phyloP scores from a whole-genome alignment of 116 monocot species.

The Posidonia oceanica region DNA sequence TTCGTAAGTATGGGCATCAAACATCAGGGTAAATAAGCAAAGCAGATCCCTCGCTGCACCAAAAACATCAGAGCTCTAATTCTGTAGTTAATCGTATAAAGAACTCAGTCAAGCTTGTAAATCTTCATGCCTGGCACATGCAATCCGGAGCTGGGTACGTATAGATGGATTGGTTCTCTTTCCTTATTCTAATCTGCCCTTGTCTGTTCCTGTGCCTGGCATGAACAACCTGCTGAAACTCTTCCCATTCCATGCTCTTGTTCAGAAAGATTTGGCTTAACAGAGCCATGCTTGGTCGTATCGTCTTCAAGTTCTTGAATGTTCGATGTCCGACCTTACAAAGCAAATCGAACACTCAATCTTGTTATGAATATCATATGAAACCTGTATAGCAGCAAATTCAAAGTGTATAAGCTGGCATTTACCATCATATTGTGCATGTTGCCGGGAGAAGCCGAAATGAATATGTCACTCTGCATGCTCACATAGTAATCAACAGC shows the following conservation, averaged over 20 bases:
- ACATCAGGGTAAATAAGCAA: too few species aligned
- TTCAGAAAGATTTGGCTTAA: conserved; percentile 74
- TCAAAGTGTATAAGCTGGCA: not conserved
- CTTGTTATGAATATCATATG: too few species aligned
- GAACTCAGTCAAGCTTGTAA: not conserved
- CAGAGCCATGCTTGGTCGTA: conserved; percentile 64
- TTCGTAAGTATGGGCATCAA: too few species aligned
- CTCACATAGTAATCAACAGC: conserved; percentile 83
- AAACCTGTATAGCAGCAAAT: not conserved
- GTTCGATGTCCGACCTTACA: conserved; percentile 56
- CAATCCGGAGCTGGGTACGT: conserved; percentile 90
- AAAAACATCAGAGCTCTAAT: too few species aligned
- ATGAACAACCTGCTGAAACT: conserved; percentile 51
- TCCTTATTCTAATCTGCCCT: conserved; percentile 63
- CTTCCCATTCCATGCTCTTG: conserved; percentile 64
- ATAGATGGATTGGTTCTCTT: conserved; percentile 74
- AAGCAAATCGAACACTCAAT: not conserved
- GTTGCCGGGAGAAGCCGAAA: conserved; percentile 76
- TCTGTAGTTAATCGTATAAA: too few species aligned
- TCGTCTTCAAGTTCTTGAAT: conserved; percentile 72
- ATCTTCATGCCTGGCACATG: conserved; percentile 45
- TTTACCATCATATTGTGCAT: conserved; percentile 89
- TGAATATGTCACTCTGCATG: conserved; percentile 62
- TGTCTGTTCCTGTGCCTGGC: conserved; percentile 54
- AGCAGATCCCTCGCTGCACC: too few species aligned